Conservation (phyloP, 371 early-diverging fungal genomes). For the Chytridium lagenaria region DNA sequence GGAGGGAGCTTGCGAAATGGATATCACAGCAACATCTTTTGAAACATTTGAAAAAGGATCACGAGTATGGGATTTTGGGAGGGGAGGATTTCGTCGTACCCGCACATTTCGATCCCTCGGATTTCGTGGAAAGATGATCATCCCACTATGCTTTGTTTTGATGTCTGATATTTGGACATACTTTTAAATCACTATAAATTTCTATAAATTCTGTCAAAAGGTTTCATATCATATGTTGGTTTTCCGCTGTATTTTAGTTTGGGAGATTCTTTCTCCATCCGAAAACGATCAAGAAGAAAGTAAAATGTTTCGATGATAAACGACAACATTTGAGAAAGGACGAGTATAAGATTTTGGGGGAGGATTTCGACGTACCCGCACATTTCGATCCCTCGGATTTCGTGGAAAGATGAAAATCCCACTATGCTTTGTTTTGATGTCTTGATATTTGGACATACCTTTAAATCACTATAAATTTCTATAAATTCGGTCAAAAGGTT, state of each 20-base stretch:
- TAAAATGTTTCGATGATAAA: no score
- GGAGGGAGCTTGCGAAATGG: slow-evolving; percentile 42
- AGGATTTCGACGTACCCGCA: slow-evolving; percentile 3
- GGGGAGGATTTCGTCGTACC: slow-evolving; percentile 13
- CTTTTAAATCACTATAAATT: no score
- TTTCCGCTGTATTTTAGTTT: no score
- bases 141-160: background rate
- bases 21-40: slow-evolving; percentile 26
- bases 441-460: background rate
- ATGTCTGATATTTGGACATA: background rate
- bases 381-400: background rate
- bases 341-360: background rate
- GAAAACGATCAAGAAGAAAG: no score
- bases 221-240: no score
- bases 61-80: background rate
- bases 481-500: no score
- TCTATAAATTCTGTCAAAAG: no score
- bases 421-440: background rate
- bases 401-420: background rate
- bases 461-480: no score
- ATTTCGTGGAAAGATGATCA: background rate
- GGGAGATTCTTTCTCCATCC: no score
- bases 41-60: slow-evolving; percentile 18
- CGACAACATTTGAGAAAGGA: no score
- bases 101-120: background rate